Evolutionary conservation across 345 rosid species (phyloP), one percentile per base, ranked within the genome.

Genomic region (Linum trigynum): DNA sequence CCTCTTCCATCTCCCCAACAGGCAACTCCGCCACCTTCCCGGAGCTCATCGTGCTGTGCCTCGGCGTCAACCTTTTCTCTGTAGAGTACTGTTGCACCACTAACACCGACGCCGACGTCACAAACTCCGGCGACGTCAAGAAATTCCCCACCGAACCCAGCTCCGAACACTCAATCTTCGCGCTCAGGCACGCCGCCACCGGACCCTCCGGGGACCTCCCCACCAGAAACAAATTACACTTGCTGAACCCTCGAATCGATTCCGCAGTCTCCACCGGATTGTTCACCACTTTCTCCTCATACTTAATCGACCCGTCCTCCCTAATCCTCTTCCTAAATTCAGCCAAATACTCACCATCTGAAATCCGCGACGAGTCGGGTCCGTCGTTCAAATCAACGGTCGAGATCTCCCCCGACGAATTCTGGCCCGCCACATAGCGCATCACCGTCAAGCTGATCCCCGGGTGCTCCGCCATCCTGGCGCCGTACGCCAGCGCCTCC

Each of bases 381-480:
- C 76, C 75, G 0, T n/a, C 50, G 61, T 74, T 74, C 32, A 72
- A 66, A 14, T 62, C 59, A 17, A 72, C 76, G 3, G 38, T 67
- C 12, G 57, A 74, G 10, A 39, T 64, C 10, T 71, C 75, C 35
- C 57, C 68, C 11, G 71, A 39, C 15, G 6, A 67, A 39, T 79
- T 74, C 6, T 73, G 65, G 12, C 77, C 41, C 14, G 72, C 61
- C 40, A 17, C 23, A 40, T 82, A 80, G 63, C 79, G 77, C 32
- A 80, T 57, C 14, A 81, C 87, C 0, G 74, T 76, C 57, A 86
- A 73, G 58, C 39, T 68, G 55, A 86, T 81, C 42, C 76, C 76
- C 1, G 87, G 87, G 64, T 86, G 89, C 77, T 83, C 87, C 0
- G 85, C 87, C 89, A 86, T 86, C 60, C 92, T 69, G 63, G 81